Percentiles rank a stretch among this genome's conserved stretches.
Conservation (phyloP, 331 rosid species). For the Arachis monticola region DNA sequence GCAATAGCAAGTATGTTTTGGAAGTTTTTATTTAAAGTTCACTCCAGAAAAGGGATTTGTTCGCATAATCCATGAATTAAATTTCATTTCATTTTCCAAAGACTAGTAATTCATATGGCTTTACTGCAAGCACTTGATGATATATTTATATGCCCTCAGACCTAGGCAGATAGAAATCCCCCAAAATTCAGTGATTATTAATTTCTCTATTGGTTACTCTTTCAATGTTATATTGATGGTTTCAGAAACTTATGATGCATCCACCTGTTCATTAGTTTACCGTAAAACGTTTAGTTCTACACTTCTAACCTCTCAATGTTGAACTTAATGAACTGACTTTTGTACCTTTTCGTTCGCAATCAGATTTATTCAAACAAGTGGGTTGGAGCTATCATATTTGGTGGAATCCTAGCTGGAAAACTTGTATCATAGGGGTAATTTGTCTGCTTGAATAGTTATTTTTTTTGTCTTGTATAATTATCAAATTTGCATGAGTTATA, state of each 20-base stretch:
- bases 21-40: background rate
- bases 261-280: constrained; percentile 8
- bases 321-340: constrained; percentile 29
- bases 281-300: constrained; percentile 1
- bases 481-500: background rate
- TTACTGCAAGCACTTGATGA: constrained; percentile 28
- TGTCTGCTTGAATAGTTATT: background rate
- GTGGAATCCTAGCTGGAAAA: constrained; percentile 80
- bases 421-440: constrained; percentile 55
- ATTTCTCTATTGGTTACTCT: constrained; percentile 16
- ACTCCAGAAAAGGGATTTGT: constrained; percentile 1
- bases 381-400: constrained; percentile 90
- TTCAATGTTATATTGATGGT: constrained; percentile 10
- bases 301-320: constrained; percentile 25
- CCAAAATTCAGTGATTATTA: constrained; percentile 19
- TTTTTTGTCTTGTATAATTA: background rate
- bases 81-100: constrained; percentile 11
- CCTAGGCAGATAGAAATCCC: background rate
- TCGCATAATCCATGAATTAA: constrained; percentile 28
- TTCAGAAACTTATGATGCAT: constrained; percentile 4
- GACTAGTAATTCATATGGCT: background rate
- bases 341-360: constrained; percentile 20
- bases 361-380: constrained; percentile 97
- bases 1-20: constrained; percentile 75
- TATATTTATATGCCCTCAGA: background rate